Percentiles rank a stretch among this genome's conserved stretches.
These are phyloP conservation scores for Obelidium mucronatum DNA, from an alignment of 192 early-diverging fungal species.

Conservation along the genomic window DNA sequence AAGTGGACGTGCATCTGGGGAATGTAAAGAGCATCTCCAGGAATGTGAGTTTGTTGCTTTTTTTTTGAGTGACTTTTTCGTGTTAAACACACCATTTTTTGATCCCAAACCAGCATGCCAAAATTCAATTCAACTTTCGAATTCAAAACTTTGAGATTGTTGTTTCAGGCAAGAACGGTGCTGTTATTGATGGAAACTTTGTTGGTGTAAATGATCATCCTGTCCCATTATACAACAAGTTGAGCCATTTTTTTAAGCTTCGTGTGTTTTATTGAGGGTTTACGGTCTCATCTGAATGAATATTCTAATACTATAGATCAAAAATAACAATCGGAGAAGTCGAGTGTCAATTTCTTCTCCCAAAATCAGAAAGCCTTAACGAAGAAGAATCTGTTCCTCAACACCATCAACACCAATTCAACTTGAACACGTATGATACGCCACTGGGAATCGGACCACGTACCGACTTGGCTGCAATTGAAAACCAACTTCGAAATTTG, in stretches of 20 bases:
- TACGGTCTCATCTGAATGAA: not conserved
- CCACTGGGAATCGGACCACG: too few relatives aligned
- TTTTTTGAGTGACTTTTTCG: not conserved
- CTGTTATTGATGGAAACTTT: conserved; percentile 84
- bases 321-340: conserved; percentile 87
- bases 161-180: conserved; percentile 90
- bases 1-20: conserved; percentile 87
- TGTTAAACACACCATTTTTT: too few relatives aligned
- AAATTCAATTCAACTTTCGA: conserved; percentile 85
- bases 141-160: conserved; percentile 83
- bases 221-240: conserved; percentile 72
- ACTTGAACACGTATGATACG: not conserved
- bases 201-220: conserved; percentile 66
- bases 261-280: not conserved
- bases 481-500: too few relatives aligned
- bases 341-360: conserved; percentile 78
- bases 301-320: conserved; percentile 48
- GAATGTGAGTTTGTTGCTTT: conserved; percentile 8
- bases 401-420: not conserved
- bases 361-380: not conserved
- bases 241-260: conserved; percentile 1
- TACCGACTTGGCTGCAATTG: too few relatives aligned
- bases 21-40: conserved; percentile 85
- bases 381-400: not conserved
- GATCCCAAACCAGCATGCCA: conserved; percentile 78